These are phyloP conservation scores for Microstegium vimineum DNA, from an alignment of 176 grass and related monocot genomes.

Conservation along the genomic window DNA sequence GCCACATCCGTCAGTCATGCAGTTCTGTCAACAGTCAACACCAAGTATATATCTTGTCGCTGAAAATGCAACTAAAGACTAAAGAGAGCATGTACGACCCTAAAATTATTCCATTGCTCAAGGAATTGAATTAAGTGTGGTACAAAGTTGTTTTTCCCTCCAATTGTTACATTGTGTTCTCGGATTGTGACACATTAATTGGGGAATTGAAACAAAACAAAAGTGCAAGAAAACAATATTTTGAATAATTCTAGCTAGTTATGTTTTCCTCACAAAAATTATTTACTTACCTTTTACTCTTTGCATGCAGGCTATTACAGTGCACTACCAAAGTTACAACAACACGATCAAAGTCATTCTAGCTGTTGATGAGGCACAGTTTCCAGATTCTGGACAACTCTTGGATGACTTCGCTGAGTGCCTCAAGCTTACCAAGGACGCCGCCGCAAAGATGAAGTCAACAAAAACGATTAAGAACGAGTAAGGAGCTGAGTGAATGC, in stretches of 20 bases:
- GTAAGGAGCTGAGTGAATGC: background rate
- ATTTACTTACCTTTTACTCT: background rate
- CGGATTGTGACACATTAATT: background rate
- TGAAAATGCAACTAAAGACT: too few species aligned
- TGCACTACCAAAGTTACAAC: conserved; percentile 62
- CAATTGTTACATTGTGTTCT: background rate
- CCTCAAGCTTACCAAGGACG: conserved; percentile 37
- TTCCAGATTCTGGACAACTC: conserved; percentile 45
- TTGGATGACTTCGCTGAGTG: conserved; percentile 56
- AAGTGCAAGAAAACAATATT: background rate
- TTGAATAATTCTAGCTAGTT: too few species aligned
- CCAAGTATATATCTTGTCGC: too few species aligned
- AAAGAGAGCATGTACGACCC: too few species aligned
- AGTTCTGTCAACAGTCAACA: too few species aligned
- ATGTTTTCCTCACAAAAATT: background rate
- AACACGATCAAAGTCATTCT: conserved; percentile 47
- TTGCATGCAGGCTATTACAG: conserved; percentile 49
- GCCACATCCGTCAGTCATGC: too few species aligned
- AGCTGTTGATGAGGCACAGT: conserved; percentile 46
- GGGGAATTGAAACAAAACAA: background rate
- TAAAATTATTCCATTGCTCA: too few species aligned
- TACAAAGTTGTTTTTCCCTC: background rate
- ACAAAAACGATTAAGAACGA: background rate
- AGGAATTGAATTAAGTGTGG: background rate
- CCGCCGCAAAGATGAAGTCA: background rate